Base-by-base conservation (phyloP, 805 yeast genomes). In the Limtongozyma cylindracea region DNA sequence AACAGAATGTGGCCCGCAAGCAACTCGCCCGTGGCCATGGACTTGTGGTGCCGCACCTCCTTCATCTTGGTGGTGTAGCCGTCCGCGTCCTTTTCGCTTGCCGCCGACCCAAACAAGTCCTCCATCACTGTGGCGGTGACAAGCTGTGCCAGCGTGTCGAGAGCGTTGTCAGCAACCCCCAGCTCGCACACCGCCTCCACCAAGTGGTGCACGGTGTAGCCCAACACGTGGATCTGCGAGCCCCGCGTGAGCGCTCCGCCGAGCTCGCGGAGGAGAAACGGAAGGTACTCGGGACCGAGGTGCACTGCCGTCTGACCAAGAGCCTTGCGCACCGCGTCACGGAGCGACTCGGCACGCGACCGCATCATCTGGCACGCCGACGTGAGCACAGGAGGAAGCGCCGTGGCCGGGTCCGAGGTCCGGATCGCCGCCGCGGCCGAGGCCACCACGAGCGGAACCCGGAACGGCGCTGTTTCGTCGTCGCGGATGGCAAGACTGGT, bases 31-130 rank as follows among this genome's bases (percentile, higher is more conserved):
- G 88, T 64, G 32, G 88, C 96, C 37, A 50, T 73, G 50, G 92
- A 70, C 45, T 78, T 78, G 37, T 76, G 77, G 30, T 64, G 69
- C 39, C 77, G 80, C 17, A 88, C 84, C 49, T 84, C 98, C 33
- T 72, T 76, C 67, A 80, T 74, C 28, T 69, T 66, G 15, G 76
- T 69, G 23, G 61, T 61, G 36, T 88, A 84, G 11, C 80, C 93
- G 28, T 80, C 95, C 4, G 88, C 82, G 30, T 88, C 96, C 38
- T 88, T 84, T 37, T 88, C 96, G 37, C 71, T 72, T 16, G 93
- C 91, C 3, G 92, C 74, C 7, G 70, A 60, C 12, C 98, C 98
- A 42, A 88, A 82, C 3, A 67, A 59, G 36, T 84, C 94, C 36
- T 80, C 92, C 93, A 84, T 84, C 11, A 82, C 54, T 10, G 78